A percentile compares a stretch with the other conserved stretches of the same genome.
Conservation (phyloP, 1,284 basidiomycete species). For the Kalmanozyma brasiliensis region DNA sequence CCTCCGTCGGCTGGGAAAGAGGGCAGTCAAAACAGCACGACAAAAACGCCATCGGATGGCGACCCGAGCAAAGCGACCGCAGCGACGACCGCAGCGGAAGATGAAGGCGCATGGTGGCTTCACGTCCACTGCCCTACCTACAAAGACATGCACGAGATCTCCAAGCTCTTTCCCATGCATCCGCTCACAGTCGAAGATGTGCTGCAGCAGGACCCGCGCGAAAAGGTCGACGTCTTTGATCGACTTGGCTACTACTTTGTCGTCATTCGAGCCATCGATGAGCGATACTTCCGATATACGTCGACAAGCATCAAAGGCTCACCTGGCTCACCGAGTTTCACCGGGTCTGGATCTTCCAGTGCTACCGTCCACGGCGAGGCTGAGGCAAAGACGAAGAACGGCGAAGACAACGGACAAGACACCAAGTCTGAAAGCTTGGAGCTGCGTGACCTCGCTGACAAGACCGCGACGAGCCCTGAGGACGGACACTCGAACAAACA, state of each 20-base stretch:
- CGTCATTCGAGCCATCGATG: slow-evolving; percentile 83
- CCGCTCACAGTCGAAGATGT: slow-evolving; percentile 95
- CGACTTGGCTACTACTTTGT: slow-evolving; percentile 93
- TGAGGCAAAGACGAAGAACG: slow-evolving; percentile 15
- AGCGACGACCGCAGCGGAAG: slow-evolving; percentile 4
- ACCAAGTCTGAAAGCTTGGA: slow-evolving; percentile 25
- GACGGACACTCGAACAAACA: not conserved
- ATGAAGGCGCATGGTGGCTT: slow-evolving; percentile 80
- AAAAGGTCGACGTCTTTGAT: slow-evolving; percentile 90
- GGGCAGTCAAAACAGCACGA: slow-evolving; percentile 3
- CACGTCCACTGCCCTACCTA: slow-evolving; percentile 90
- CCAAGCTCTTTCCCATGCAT: slow-evolving; percentile 89
- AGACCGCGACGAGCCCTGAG: slow-evolving; percentile 1
- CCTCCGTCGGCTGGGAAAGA: not conserved
- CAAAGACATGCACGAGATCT: slow-evolving; percentile 87
- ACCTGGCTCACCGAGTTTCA: slow-evolving; percentile 23
- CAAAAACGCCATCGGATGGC: slow-evolving; percentile 11
- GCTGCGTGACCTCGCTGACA: slow-evolving; percentile 32
- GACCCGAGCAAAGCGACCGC: slow-evolving; percentile 14
- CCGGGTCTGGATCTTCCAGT: slow-evolving; percentile 17
- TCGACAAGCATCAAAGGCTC: slow-evolving; percentile 57
- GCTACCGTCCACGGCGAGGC: slow-evolving; percentile 25
- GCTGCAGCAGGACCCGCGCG: slow-evolving; percentile 89
- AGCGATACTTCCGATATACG: slow-evolving; percentile 73
- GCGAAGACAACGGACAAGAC: slow-evolving; percentile 2